phyloP scores from a whole-genome alignment of 73 alveolate species.

The Paramecium tetraurelia region DNA sequence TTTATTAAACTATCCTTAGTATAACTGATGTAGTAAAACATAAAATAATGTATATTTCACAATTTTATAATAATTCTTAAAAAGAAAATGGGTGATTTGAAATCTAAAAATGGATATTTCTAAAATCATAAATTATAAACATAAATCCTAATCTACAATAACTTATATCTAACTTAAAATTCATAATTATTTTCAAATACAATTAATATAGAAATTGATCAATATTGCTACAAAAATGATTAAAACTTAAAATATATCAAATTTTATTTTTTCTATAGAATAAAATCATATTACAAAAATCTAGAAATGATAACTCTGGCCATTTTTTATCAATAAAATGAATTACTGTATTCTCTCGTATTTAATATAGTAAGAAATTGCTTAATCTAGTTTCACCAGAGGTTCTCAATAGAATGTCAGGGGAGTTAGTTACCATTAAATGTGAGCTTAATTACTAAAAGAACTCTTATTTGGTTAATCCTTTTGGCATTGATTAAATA shows the following conservation, averaged over 20 bases:
- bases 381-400: slow-evolving; percentile 73
- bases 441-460: slow-evolving; percentile 57
- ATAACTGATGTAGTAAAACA: too few relatives aligned
- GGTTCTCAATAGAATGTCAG: slow-evolving; percentile 72
- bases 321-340: slow-evolving; percentile 66
- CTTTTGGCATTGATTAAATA: slow-evolving; percentile 48
- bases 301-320: slow-evolving; percentile 72
- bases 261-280: neutral
- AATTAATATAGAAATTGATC: too few relatives aligned
- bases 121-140: too few relatives aligned
- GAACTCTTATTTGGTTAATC: slow-evolving; percentile 61
- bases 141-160: too few relatives aligned
- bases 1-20: too few relatives aligned
- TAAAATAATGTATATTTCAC: too few relatives aligned
- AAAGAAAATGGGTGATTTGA: too few relatives aligned
- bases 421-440: slow-evolving; percentile 17
- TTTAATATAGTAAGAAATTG: slow-evolving; percentile 67
- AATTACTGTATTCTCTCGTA: slow-evolving; percentile 62
- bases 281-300: slow-evolving; percentile 65
- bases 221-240: too few relatives aligned
- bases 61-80: too few relatives aligned
- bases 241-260: neutral
- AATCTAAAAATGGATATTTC: too few relatives aligned
- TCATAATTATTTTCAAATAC: too few relatives aligned
- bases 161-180: too few relatives aligned